phyloP scores from a whole-genome alignment of 75 land plant species.

The Selaginella moellendorffii region DNA sequence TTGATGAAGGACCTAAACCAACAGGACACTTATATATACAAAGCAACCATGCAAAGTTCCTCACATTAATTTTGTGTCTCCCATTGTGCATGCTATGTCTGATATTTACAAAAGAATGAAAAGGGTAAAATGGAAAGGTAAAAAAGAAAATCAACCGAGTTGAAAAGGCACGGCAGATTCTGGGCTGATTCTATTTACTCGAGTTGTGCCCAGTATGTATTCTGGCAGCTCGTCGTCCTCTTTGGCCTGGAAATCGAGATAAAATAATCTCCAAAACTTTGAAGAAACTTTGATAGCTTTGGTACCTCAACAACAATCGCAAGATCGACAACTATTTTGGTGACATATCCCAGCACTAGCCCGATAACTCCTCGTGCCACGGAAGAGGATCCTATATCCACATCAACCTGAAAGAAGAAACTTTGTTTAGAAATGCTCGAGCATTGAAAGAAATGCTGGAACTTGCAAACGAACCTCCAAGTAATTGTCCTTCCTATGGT shows the following conservation, averaged over 20 bases:
- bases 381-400: conserved; percentile 96
- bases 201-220: conserved; percentile 70
- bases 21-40: too few relatives aligned
- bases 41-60: too few relatives aligned
- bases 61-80: too few relatives aligned
- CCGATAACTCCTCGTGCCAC: conserved; percentile 78
- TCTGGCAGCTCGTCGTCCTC: conserved; percentile 73
- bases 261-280: not conserved
- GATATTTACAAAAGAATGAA: too few relatives aligned
- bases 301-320: conserved; percentile 84
- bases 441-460: not conserved
- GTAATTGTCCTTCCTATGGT: conserved; percentile 65
- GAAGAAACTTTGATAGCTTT: too few relatives aligned
- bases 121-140: too few relatives aligned
- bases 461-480: too few relatives aligned
- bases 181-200: conserved; percentile 45
- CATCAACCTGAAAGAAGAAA: conserved; percentile 54
- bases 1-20: too few relatives aligned
- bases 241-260: conserved; percentile 42
- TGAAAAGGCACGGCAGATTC: conserved; percentile 47
- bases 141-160: not conserved
- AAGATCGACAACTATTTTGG: conserved; percentile 79
- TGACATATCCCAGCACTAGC: conserved; percentile 83
- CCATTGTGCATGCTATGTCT: too few relatives aligned
- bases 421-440: not conserved